Evolutionary conservation across 768 basidiomycete genomes (phyloP), one percentile per base, ranked within the genome.

Genomic region (Calocera viscosa): DNA sequence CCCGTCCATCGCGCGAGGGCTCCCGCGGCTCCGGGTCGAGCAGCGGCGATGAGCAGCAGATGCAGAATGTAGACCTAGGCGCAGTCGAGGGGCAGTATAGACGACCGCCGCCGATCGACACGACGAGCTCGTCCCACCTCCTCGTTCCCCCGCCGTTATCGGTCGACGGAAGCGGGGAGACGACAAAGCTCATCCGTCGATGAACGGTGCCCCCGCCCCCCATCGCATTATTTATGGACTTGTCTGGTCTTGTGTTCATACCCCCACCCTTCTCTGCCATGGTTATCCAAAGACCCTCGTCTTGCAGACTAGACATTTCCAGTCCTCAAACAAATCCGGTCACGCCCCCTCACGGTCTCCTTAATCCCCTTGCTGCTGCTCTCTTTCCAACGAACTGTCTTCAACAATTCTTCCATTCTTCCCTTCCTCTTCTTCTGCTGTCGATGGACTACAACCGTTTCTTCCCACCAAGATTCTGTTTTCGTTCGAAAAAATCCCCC

Each of bases 81-180:
- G 22, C 53, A 26, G 53, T 2, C 26, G 53, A 60, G 2, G 30
- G 53, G 7, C 53, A 60, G 30, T 60, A 60, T 60, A 60, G 53
- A 60, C 53, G 53, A 60, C 53, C 53, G 30, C 53, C 53, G 53
- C 53, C 53, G 53, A 60, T 60, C 53, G 53, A 60, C 53, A 60
- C 53, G n/a, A n/a, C n/a, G 24, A 19, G 53, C 53, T 60, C 53
- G 53, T n/a, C n/a, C n/a, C 53, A 60, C 53, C 53, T 60, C 53
- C 53, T 60, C 53, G 53, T 60, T 2, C 53, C 53, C 2, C 53
- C 53, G 19, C 53, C 53, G 24, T 2, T 60, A 60, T 32, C 19
- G 26, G 53, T 14, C 14, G 53, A 60, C 5, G 53, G 53, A 2
- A 60, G 19, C 30, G 53, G 26, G 26, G 53, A 60, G 53, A 60